A percentile compares a stretch with the other conserved stretches of the same genome.
Evolutionary conservation across 2,329 filamentous ascomycete species (phyloP).

Genomic region (Calonectria fujianensis): DNA sequence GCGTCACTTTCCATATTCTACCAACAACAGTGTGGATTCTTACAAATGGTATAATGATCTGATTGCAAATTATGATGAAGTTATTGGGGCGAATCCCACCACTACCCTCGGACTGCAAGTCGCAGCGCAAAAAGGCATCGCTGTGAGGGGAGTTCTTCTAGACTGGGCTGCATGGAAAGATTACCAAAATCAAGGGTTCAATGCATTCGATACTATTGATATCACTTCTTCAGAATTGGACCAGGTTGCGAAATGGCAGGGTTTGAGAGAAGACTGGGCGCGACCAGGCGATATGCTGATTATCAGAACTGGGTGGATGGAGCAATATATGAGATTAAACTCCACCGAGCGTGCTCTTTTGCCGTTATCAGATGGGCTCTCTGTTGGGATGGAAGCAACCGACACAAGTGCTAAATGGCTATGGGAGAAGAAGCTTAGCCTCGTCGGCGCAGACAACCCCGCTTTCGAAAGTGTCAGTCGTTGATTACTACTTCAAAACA

Average conservation of each 20-base stretch:
- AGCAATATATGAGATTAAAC: neutral
- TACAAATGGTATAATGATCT: constrained; percentile 11
- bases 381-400: neutral
- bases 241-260: constrained; percentile 8
- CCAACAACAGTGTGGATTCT: neutral
- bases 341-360: neutral
- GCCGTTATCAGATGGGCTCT: neutral
- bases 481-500: neutral
- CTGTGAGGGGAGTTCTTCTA: neutral
- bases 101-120: neutral
- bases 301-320: constrained; percentile 7
- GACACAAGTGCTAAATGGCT: constrained; percentile 16
- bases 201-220: neutral
- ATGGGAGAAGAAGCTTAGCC: constrained; percentile 3
- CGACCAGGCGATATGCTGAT: constrained; percentile 9
- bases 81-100: constrained; percentile 3
- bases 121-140: constrained; percentile 17
- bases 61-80: neutral
- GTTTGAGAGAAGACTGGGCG: neutral
- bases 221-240: neutral
- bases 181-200: neutral
- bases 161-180: constrained; percentile 16
- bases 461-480: constrained; percentile 7
- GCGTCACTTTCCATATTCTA: constrained; percentile 5
- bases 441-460: constrained; percentile 10